phyloP scores from a whole-genome alignment of 345 rosid species.

The Cardamine occulta region DNA sequence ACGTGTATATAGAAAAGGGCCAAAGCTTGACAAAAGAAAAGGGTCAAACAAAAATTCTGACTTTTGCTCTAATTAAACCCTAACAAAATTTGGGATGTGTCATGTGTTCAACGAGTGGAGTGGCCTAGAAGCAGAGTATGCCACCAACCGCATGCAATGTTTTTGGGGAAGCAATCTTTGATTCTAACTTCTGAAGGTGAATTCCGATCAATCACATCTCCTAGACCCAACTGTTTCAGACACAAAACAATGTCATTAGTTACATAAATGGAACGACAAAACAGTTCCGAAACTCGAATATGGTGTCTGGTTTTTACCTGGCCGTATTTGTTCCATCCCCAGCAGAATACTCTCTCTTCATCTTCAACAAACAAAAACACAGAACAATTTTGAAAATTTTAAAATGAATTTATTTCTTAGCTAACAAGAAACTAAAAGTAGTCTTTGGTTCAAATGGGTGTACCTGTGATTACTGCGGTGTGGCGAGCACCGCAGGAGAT shows the following conservation, averaged over 20 bases:
- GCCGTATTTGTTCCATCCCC: constrained; percentile 99
- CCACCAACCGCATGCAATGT: constrained; percentile 97
- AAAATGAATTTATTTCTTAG: neutral
- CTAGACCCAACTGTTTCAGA: constrained; percentile 82
- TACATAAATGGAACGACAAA: neutral
- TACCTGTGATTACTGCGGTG: constrained; percentile 59
- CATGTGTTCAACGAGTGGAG: constrained; percentile 53
- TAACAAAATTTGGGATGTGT: constrained; percentile 62
- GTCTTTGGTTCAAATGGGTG: neutral
- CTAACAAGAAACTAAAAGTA: neutral
- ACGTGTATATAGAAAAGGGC: neutral
- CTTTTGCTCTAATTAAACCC: constrained; percentile 38
- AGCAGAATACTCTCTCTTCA: constrained; percentile 76
- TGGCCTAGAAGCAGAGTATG: constrained; percentile 87
- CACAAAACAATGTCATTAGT: constrained; percentile 16
- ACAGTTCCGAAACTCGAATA: constrained; percentile 13
- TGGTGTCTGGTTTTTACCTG: constrained; percentile 63
- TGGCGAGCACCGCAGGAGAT: constrained; percentile 99
- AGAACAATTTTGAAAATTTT: neutral
- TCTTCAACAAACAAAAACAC: constrained; percentile 34
- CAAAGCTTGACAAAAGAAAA: neutral
- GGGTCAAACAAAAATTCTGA: neutral
- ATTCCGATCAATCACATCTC: constrained; percentile 89
- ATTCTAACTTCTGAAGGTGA: constrained; percentile 67
- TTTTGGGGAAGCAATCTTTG: constrained; percentile 63